Conservation (phyloP, 2,329 filamentous ascomycete species). For the Fusarium beomiforme region DNA sequence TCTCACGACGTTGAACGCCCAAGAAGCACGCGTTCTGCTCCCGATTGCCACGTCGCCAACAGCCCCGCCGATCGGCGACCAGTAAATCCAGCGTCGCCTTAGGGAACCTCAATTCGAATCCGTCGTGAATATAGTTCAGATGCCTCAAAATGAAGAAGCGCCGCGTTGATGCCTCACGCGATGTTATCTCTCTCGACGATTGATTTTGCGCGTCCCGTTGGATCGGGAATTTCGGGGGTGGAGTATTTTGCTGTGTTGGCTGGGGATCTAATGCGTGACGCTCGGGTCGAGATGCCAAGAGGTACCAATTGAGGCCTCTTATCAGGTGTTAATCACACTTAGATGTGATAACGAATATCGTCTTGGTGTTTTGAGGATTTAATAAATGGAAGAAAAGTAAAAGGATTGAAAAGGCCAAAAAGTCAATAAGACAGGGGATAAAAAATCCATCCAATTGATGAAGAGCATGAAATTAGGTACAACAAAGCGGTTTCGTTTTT, state of each 20-base stretch:
- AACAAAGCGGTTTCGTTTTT: slow-evolving; percentile 7
- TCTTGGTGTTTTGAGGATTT: neutral
- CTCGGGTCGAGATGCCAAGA: slow-evolving; percentile 24
- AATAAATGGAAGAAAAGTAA: neutral
- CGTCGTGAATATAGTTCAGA: neutral
- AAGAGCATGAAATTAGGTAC: slow-evolving; percentile 9
- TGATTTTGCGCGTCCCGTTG: slow-evolving; percentile 9
- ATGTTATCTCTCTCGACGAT: neutral
- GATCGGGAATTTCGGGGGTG: slow-evolving; percentile 15
- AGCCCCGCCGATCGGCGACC: slow-evolving; percentile 32
- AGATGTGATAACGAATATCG: neutral
- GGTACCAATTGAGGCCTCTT: slow-evolving; percentile 1
- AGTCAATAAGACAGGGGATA: slow-evolving; percentile 8
- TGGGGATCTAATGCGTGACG: slow-evolving; percentile 3
- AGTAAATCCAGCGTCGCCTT: slow-evolving; percentile 31
- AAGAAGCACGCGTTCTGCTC: neutral
- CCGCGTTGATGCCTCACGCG: slow-evolving; percentile 30
- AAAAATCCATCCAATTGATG: slow-evolving; percentile 17
- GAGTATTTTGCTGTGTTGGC: slow-evolving; percentile 26
- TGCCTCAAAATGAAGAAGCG: neutral
- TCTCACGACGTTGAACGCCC: neutral
- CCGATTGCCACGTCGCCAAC: slow-evolving; percentile 37
- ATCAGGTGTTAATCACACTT: neutral
- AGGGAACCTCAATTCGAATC: neutral
- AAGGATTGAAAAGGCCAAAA: slow-evolving; percentile 3